phyloP scores from a whole-genome alignment of 78 protist genomes.

The Diacronema lutheri region DNA sequence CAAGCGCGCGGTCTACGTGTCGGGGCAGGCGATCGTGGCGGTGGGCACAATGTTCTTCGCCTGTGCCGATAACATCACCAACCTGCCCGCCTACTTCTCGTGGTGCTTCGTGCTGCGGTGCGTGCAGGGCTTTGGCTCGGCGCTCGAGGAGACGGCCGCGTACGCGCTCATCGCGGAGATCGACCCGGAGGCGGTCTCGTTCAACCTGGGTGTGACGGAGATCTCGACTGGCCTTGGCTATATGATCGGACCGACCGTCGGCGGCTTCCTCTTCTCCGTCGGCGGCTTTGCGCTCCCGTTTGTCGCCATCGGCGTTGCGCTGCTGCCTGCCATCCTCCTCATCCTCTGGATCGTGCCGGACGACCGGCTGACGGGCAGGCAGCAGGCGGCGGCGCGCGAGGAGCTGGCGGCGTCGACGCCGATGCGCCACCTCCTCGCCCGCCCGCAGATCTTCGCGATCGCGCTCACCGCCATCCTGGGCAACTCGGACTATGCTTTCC shows the following conservation, averaged over 20 bases:
- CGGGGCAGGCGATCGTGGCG: neutral
- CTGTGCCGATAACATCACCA: neutral
- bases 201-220: neutral
- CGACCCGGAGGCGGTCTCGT: neutral
- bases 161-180: neutral
- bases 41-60: neutral
- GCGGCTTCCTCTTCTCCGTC: neutral
- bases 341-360: no score
- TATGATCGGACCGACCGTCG: neutral
- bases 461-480: no score
- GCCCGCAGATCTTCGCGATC: no score
- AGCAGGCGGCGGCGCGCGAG: no score
- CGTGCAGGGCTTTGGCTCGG: neutral
- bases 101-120: neutral
- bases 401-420: no score
- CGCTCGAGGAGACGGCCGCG: constrained; percentile 6
- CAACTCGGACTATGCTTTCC: constrained; percentile 12
- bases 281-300: neutral
- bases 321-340: neutral
- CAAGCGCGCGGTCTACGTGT: neutral
- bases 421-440: no score
- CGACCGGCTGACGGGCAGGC: no score
- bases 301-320: neutral
- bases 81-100: neutral
- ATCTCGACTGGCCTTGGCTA: constrained; percentile 7